Evolutionary conservation across 306 rosid genomes (phyloP), one percentile per base, ranked within the genome.

Genomic region (Castanea sativa): DNA sequence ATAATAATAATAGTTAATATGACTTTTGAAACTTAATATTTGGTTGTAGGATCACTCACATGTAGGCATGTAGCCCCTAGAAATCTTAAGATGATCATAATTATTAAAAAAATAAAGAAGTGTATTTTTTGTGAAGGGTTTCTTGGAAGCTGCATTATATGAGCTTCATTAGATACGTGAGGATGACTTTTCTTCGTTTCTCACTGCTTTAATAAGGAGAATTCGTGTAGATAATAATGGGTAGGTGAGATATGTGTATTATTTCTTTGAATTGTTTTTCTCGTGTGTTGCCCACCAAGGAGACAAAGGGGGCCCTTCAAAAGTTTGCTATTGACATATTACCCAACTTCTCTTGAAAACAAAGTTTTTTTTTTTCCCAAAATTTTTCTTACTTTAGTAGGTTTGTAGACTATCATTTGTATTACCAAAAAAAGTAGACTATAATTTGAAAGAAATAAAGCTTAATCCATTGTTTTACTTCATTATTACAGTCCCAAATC

Each of bases 301-400:
- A 65, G 77, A 80, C 85, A 81, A 33, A 70, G 27, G 55, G 52
- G 76, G 58, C 72, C 67, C 75, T 41, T 71, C 20, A 75, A 71
- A 79, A 71, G 77, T 29, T 85, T 63, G 78, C 79, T 58, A 65
- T 77, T 78, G 91, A 87, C 83, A 30, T 80, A 52, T 78, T 75
- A 74, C 85, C 77, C 69, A 78, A 67, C 55, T 9, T 55, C 53
- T 43, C 73, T 64, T 55, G 38, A 70, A 12, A 71, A 63, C 65
- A 70, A 41, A 63, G 29, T 52, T 78, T 38, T 38, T 6, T 1
- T 25, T 25, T 25, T 25, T 25, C 1, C 23, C 23, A 23, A 23
- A 23, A 19, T 9, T 32, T 19, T 78, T 65, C 45, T 38, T 52
- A 27, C 74, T 70, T 75, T 59, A 21, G 75, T 55, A 59, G 80